These are phyloP conservation scores for Triglochin maritima DNA, from an alignment of 106 monocot species.

Conservation along the genomic window DNA sequence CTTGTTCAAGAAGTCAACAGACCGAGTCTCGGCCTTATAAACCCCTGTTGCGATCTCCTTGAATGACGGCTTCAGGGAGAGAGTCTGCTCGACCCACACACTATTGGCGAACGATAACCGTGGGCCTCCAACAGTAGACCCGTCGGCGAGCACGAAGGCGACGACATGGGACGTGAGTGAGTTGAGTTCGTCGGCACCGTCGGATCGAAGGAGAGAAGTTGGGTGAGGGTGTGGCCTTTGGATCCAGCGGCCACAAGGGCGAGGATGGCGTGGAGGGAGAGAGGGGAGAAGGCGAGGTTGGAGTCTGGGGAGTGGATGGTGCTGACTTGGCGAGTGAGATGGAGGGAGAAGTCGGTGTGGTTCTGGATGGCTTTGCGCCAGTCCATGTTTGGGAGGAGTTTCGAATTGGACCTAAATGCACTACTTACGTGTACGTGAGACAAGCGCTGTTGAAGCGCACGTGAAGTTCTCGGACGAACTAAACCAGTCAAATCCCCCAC, in stretches of 20 bases:
- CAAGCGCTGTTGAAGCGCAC: too few relatives aligned
- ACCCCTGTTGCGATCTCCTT: constrained; percentile 16
- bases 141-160: constrained; percentile 43
- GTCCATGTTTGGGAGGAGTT: too few relatives aligned
- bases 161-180: constrained; percentile 43
- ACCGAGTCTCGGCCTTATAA: constrained; percentile 43
- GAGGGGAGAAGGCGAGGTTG: constrained; percentile 58
- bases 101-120: constrained; percentile 44
- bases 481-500: too few relatives aligned
- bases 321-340: constrained; percentile 19
- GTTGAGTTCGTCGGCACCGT: constrained; percentile 21
- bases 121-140: constrained; percentile 45
- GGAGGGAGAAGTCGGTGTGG: constrained; percentile 49
- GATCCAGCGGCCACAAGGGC: constrained; percentile 44
- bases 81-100: constrained; percentile 50
- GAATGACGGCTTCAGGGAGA: constrained; percentile 34
- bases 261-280: constrained; percentile 45
- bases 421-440: too few relatives aligned
- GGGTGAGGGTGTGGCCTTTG: constrained; percentile 30
- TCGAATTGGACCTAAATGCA: too few relatives aligned
- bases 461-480: too few relatives aligned
- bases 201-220: constrained; percentile 17
- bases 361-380: constrained; percentile 15
- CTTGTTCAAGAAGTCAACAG: constrained; percentile 61
- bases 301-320: not conserved